A percentile compares a stretch with the other conserved stretches of the same genome.
Evolutionary conservation across 2,329 filamentous ascomycete species (phyloP).

Genomic region (Mycosphaerella sp.): DNA sequence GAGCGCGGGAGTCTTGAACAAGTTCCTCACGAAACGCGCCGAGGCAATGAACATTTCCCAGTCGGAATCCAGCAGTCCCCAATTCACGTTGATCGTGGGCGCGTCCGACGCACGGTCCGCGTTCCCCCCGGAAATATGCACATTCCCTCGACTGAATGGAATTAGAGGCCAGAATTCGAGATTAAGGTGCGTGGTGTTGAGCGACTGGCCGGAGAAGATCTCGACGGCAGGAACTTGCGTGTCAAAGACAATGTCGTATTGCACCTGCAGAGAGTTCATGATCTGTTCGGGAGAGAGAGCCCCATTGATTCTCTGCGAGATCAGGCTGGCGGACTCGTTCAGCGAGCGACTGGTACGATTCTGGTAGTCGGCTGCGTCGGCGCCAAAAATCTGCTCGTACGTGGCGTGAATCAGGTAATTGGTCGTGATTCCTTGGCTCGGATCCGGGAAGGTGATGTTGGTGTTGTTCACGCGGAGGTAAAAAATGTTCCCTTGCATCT

Average conservation of each 20-base stretch:
- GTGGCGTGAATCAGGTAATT: slow-evolving; percentile 13
- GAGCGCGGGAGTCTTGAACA: slow-evolving; percentile 18
- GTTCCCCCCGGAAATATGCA: slow-evolving; percentile 25
- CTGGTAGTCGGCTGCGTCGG: slow-evolving; percentile 6
- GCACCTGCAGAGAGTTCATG: slow-evolving; percentile 9
- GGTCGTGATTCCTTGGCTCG: slow-evolving; percentile 9
- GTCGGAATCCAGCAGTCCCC: slow-evolving; percentile 25
- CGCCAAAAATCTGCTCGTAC: slow-evolving; percentile 13
- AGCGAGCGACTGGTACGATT: slow-evolving; percentile 6
- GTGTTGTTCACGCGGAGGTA: slow-evolving; percentile 5
- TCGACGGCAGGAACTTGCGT: slow-evolving; percentile 5
- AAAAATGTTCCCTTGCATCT: slow-evolving; percentile 15
- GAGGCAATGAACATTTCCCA: slow-evolving; percentile 22
- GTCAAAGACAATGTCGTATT: slow-evolving; percentile 15
- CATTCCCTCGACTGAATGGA: slow-evolving; percentile 24
- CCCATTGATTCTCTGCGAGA: slow-evolving; percentile 9
- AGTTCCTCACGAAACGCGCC: slow-evolving; percentile 24
- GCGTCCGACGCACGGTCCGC: slow-evolving; percentile 9
- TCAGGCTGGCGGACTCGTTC: slow-evolving; percentile 1
- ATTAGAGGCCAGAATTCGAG: slow-evolving; percentile 22
- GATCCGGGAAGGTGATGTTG: slow-evolving; percentile 8
- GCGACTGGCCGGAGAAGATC: slow-evolving; percentile 10
- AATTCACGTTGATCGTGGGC: slow-evolving; percentile 29
- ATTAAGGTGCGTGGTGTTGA: slow-evolving; percentile 7
- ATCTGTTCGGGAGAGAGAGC: slow-evolving; percentile 13